Percentiles rank a stretch among this genome's conserved stretches.
These are phyloP conservation scores for Globisporangium megalacanthum DNA, from an alignment of 352 stramenopile species.

Conservation along the genomic window DNA sequence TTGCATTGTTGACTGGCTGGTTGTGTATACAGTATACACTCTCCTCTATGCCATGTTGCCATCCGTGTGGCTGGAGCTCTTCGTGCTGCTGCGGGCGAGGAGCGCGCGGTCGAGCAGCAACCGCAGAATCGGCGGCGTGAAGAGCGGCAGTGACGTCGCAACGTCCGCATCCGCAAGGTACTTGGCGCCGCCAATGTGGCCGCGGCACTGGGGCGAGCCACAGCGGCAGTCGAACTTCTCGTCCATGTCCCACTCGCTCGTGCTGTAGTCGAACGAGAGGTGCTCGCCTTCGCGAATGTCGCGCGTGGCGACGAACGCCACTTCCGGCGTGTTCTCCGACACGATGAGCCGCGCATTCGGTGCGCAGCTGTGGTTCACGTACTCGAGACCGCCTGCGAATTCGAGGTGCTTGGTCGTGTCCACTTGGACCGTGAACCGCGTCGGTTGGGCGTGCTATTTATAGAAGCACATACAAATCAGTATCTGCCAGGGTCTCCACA, in stretches of 20 bases:
- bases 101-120: slow-evolving; percentile 50
- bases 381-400: slow-evolving; percentile 79
- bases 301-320: slow-evolving; percentile 76
- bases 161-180: slow-evolving; percentile 63
- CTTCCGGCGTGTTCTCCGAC: slow-evolving; percentile 57
- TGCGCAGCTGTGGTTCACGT: slow-evolving; percentile 85
- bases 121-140: slow-evolving; percentile 69
- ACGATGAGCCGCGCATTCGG: slow-evolving; percentile 81
- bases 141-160: slow-evolving; percentile 44
- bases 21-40: too few species aligned
- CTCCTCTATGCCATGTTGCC: background rate
- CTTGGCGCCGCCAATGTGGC: slow-evolving; percentile 77
- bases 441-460: slow-evolving; percentile 43
- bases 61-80: background rate
- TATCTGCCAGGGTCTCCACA: background rate
- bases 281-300: slow-evolving; percentile 68
- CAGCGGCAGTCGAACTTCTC: slow-evolving; percentile 87
- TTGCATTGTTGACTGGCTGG: too few species aligned
- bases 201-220: slow-evolving; percentile 47
- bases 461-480: slow-evolving; percentile 7
- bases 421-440: slow-evolving; percentile 82
- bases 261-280: slow-evolving; percentile 86
- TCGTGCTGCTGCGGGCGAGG: background rate
- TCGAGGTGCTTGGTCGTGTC: slow-evolving; percentile 75
- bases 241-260: slow-evolving; percentile 91